Evolutionary conservation across 1,139 yeast species (phyloP).

Genomic region (Candida tropicalis): DNA sequence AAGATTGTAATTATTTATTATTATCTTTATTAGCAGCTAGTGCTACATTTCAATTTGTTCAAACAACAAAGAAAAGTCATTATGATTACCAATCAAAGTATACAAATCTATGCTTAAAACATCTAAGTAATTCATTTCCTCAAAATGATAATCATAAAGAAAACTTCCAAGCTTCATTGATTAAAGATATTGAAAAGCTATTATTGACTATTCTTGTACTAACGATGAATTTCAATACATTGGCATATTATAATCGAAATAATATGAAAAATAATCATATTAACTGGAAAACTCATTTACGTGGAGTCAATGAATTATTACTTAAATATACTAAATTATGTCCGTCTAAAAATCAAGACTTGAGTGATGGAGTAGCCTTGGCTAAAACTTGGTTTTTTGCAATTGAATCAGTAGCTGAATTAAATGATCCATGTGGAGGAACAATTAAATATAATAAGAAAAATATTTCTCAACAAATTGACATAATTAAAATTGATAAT

Average conservation of each 20-base stretch:
- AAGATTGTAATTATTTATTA: slow-evolving; percentile 38
- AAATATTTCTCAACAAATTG: slow-evolving; percentile 12
- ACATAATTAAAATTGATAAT: slow-evolving; percentile 16
- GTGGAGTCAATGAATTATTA: slow-evolving; percentile 45
- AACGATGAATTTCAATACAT: slow-evolving; percentile 41
- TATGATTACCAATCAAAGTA: slow-evolving; percentile 34
- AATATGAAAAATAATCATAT: neutral
- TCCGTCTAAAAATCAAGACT: slow-evolving; percentile 16
- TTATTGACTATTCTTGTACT: slow-evolving; percentile 41
- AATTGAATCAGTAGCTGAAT: slow-evolving; percentile 40
- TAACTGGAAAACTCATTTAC: slow-evolving; percentile 41
- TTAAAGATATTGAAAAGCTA: slow-evolving; percentile 39
- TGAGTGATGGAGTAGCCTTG: slow-evolving; percentile 43
- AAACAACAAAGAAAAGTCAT: slow-evolving; percentile 33
- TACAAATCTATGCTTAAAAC: slow-evolving; percentile 33
- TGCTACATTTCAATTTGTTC: slow-evolving; percentile 41
- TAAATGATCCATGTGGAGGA: slow-evolving; percentile 36
- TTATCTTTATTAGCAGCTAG: slow-evolving; percentile 39
- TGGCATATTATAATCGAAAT: slow-evolving; percentile 14
- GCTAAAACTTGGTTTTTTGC: slow-evolving; percentile 51
- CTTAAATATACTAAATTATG: slow-evolving; percentile 32
- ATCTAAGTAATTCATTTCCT: slow-evolving; percentile 36
- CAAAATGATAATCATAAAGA: slow-evolving; percentile 16
- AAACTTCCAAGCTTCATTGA: slow-evolving; percentile 15
- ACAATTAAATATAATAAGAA: slow-evolving; percentile 23